Base-by-base conservation (phyloP, 495 filamentous ascomycete species). In the Acidiella bohemica region DNA sequence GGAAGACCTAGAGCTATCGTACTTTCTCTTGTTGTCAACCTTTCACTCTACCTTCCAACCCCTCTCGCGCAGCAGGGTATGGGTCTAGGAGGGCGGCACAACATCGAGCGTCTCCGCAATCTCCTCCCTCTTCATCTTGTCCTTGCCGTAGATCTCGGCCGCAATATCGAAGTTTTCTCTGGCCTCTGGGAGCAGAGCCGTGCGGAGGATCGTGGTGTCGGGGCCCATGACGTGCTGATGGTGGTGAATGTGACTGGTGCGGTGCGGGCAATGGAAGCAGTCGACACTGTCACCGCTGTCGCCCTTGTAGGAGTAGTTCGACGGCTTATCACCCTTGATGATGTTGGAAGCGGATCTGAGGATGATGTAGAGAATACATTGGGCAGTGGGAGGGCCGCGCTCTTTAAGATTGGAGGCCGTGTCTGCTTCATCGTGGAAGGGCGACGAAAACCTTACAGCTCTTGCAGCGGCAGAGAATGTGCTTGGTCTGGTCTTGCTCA, bases 181-280 rank as follows among this genome's bases (percentile, higher is more conserved):
- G 10, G 34, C 55, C 29, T 57, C 47, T 5, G 41, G 25, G 11
- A 70, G 49, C 17, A 70, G 46, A 4, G 49, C 57, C 12, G 67
- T 73, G 41, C 67, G 61, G 10, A 65, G 52, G 31, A 71, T 54
- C 43, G 69, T 58, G 31, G 59, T 65, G 47, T 69, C 65, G 12
- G 43, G 36, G 32, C 64, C 65, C 55, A 68, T 57, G 34, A 66
- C 59, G 23, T 53, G 57, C 43, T 70, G 67, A 50, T 70, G 66
- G 54, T 71, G 69, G 53, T 71, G 71, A 20, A 60, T 43, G 41
- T 72, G 68, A 3, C 58, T 49, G 33, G 63, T 70, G 61, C 67
- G 70, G 40, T 64, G 70, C 18, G 64, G 64, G 54, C 67, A 71
- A 51, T 67, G 71, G 54, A 64, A 70, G 58, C 68, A 72, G 54